Base-by-base conservation (phyloP, 805 yeast species). In the Phaffomyces opuntiae region DNA sequence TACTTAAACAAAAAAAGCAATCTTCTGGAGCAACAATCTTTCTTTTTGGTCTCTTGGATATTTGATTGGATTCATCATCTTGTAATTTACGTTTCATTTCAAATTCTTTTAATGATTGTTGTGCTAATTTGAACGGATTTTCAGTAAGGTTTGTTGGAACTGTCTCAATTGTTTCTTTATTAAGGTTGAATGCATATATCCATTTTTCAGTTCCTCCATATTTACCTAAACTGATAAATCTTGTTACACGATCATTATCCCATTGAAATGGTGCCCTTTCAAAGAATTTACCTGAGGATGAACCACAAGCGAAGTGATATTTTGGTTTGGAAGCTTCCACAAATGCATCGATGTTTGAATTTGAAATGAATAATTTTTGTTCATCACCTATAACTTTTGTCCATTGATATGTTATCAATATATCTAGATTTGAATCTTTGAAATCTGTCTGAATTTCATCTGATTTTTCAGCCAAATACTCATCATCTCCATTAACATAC, bases 1-100 rank as follows among this genome's bases (percentile, higher is more conserved):
- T 87, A 1, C 91, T 78, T 17, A 89, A 72, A 60, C 96, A 89
- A 57, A 89, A 87, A 64, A 86, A 89, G 59, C 97, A 89, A 38
- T 69, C 64, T 13, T 68, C 69, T 0, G 91, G 88, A 0, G 73
- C 58, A 2, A 86, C 78, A 0, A 59, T 63, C 48, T 64, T 66
- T 63, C 52, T 67, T 68, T 31, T 47, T 21, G 46, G 48, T 42
- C 38, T 54, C 26, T 42, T 48, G 38, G 6, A 31, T 17, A 9
- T 17, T 39, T 24, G 36, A 4, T 14, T 37, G 47, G 27, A 35
- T 2, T 35, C 49, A 47, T 27, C 36, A 1, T 32, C 48, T n/a
- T 39, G 53, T 33, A 45, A 25, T 32, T 52, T 45, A 33, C 56
- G 50, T 24, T 47, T 46, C 36, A 36, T 40, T 21, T 46, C 42